phyloP scores from a whole-genome alignment of 768 basidiomycete species.

The Rhodotorula babjevae region DNA sequence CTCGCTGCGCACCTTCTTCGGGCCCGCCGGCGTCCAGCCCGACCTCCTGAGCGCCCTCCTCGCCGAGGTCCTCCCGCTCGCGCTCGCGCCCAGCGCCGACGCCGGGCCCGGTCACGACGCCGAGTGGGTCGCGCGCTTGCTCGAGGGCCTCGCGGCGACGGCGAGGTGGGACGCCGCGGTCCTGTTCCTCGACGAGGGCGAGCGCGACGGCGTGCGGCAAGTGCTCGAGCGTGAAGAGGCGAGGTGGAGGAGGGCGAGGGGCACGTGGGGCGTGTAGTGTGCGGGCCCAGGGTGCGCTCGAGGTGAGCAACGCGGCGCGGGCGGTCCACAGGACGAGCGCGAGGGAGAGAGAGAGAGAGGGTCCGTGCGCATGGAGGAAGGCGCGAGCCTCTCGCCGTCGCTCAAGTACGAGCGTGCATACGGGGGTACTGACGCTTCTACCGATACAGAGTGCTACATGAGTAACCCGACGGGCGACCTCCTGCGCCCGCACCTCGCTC shows the following conservation, averaged over 20 bases:
- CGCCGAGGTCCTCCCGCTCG: not conserved
- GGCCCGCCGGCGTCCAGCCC: conserved; percentile 7
- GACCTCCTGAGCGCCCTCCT: conserved; percentile 19
- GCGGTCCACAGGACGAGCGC: not conserved
- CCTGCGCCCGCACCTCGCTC: too few relatives aligned
- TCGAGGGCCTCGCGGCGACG: conserved; percentile 1
- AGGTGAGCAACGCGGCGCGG: too few relatives aligned
- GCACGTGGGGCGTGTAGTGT: not conserved
- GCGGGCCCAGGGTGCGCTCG: not conserved
- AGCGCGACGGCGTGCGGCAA: not conserved
- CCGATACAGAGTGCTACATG: too few relatives aligned
- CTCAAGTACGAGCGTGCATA: too few relatives aligned
- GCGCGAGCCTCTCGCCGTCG: too few relatives aligned
- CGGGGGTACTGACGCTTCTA: too few relatives aligned
- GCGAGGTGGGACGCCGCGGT: conserved; percentile 17
- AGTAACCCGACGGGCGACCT: too few relatives aligned
- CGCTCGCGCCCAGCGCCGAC: too few relatives aligned
- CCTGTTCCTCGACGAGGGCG: conserved; percentile 7
- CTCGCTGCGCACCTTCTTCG: not conserved
- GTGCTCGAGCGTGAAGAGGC: not conserved
- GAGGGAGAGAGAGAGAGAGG: not conserved
- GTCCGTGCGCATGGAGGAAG: too few relatives aligned
- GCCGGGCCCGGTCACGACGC: not conserved
- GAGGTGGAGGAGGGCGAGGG: not conserved
- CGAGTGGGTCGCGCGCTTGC: conserved; percentile 2